Evolutionary conservation across 2,329 filamentous ascomycete genomes (phyloP).

Genomic region (Coniochaeta sp.): DNA sequence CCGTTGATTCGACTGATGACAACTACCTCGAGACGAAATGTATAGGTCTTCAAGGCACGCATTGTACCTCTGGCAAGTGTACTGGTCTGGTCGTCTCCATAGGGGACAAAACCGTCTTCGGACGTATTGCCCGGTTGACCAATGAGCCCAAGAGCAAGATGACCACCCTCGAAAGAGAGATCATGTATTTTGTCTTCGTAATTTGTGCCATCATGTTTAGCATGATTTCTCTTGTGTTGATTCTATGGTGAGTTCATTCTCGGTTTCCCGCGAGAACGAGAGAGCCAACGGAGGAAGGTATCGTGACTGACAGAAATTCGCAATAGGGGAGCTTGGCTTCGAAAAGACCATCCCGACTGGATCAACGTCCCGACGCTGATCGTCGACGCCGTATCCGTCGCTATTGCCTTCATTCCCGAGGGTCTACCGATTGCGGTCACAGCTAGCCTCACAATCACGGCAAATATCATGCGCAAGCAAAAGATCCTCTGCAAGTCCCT

Average conservation of each 20-base stretch:
- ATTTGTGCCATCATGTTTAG: conserved; percentile 59
- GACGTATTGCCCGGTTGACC: conserved; percentile 65
- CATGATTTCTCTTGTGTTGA: conserved; percentile 57
- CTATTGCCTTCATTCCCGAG: conserved; percentile 70
- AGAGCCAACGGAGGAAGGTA: too few species aligned
- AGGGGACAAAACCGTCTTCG: conserved; percentile 67
- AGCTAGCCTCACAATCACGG: conserved; percentile 65
- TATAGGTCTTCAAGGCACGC: conserved; percentile 73
- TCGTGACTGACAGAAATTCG: too few species aligned
- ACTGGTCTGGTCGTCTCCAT: conserved; percentile 63
- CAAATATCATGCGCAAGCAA: conserved; percentile 69
- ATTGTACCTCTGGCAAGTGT: conserved; percentile 63
- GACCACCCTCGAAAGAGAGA: conserved; percentile 65
- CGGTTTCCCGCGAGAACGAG: too few species aligned
- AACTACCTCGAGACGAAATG: conserved; percentile 73
- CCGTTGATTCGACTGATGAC: conserved; percentile 57
- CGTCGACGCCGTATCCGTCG: conserved; percentile 64
- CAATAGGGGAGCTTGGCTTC: conserved; percentile 47
- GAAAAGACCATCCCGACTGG: conserved; percentile 57
- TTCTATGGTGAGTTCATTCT: conserved; percentile 49
- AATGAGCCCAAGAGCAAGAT: conserved; percentile 59
- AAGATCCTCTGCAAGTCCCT: conserved; percentile 74
- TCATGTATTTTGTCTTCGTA: conserved; percentile 63
- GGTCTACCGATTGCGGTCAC: conserved; percentile 64
- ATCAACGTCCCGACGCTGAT: conserved; percentile 67